A percentile compares a stretch with the other conserved stretches of the same genome.
Conservation (phyloP, 1,139 yeast species). For the Zygosaccharomyces sapae region DNA sequence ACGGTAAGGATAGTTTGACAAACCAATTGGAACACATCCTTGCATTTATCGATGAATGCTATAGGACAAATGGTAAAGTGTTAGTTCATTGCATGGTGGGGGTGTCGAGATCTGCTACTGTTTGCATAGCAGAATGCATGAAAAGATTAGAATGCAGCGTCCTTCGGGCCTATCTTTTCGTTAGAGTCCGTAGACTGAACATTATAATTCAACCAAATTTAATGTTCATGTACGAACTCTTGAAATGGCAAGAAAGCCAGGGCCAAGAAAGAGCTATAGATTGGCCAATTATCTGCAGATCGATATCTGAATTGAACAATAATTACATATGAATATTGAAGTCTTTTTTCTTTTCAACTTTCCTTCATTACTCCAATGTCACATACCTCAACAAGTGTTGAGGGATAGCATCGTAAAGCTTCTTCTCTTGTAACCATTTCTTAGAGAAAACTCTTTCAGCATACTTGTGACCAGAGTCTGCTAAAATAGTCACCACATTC, state of each 20-base stretch:
- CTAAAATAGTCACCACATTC: conserved; percentile 78
- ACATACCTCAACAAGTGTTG: conserved; percentile 66
- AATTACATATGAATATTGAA: conserved; percentile 32
- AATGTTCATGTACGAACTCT: conserved; percentile 77
- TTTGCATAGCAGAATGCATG: conserved; percentile 89
- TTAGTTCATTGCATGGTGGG: conserved; percentile 89
- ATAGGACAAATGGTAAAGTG: conserved; percentile 44
- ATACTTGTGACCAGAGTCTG: conserved; percentile 87
- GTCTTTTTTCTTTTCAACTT: background rate
- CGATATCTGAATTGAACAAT: conserved; percentile 67
- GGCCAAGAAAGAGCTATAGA: conserved; percentile 44
- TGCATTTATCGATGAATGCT: conserved; percentile 43
- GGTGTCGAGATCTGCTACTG: conserved; percentile 84
- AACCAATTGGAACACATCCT: conserved; percentile 42
- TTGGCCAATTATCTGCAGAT: conserved; percentile 88
- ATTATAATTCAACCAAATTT: conserved; percentile 89
- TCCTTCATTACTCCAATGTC: conserved; percentile 35
- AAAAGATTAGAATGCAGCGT: conserved; percentile 59
- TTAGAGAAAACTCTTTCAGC: conserved; percentile 74
- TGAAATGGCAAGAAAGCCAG: conserved; percentile 63
- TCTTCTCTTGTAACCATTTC: conserved; percentile 70
- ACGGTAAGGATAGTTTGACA: conserved; percentile 49
- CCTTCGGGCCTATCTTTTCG: conserved; percentile 72
- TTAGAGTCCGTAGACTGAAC: conserved; percentile 77
- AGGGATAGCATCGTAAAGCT: conserved; percentile 63